Conservation (phyloP, 2,329 filamentous ascomycete species). For the Cephalotrichum gorgonifer region DNA sequence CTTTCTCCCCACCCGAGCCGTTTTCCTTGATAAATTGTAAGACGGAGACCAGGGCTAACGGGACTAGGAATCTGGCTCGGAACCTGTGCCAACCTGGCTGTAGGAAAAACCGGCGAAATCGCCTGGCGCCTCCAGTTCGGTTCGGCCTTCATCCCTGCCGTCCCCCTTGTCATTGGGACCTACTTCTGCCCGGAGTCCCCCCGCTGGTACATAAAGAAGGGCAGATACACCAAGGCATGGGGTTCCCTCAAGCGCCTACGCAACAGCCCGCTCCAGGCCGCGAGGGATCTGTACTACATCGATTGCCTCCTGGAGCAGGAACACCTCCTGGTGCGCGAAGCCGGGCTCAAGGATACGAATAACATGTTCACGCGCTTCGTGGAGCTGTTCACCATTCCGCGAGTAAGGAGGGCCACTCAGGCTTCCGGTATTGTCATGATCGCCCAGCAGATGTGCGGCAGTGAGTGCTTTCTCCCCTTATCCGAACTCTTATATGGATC, state of each 20-base stretch:
- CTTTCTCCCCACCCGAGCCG: not conserved
- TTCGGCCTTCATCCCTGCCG: constrained; percentile 54
- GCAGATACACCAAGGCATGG: constrained; percentile 42
- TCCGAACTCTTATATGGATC: not conserved
- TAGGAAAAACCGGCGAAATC: constrained; percentile 46
- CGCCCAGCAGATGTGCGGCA: constrained; percentile 50
- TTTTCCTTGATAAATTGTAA: not conserved
- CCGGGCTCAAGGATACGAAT: constrained; percentile 25
- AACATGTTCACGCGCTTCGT: constrained; percentile 38
- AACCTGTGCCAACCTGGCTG: constrained; percentile 53
- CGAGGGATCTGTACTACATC: constrained; percentile 53
- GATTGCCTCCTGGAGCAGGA: constrained; percentile 22
- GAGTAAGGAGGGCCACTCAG: constrained; percentile 50
- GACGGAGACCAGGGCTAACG: not conserved
- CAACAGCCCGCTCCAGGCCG: constrained; percentile 48
- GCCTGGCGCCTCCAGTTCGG: constrained; percentile 46
- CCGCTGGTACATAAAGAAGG: constrained; percentile 56
- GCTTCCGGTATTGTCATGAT: constrained; percentile 62
- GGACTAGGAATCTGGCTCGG: constrained; percentile 51
- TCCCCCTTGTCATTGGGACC: constrained; percentile 46
- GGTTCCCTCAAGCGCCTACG: constrained; percentile 44
- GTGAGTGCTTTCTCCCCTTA: constrained; percentile 11
- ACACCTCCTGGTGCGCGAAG: constrained; percentile 13
- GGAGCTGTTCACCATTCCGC: constrained; percentile 47
- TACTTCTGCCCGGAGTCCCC: constrained; percentile 57